Evolutionary conservation across 129 eudicot genomes (phyloP).

Genomic region (Saussurea involucrata): DNA sequence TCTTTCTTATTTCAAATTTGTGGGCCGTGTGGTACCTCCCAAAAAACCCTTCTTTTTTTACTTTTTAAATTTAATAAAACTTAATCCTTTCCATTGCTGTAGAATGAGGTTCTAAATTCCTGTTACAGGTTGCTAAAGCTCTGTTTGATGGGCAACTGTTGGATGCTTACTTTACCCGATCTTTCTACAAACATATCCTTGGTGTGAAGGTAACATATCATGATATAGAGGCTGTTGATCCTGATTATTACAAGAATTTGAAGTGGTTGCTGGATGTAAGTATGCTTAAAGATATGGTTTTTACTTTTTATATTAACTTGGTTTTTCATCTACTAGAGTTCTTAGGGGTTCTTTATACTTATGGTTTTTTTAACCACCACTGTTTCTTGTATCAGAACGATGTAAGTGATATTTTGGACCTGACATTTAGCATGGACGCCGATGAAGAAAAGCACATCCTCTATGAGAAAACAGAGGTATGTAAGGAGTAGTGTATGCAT

Average conservation of each 20-base stretch:
- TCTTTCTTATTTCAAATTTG: constrained; percentile 94
- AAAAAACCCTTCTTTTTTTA: not conserved
- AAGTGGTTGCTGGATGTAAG: constrained; percentile 98
- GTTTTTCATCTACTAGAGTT: not conserved
- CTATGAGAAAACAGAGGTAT: constrained; percentile 94
- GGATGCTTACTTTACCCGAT: constrained; percentile 95
- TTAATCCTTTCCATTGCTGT: not conserved
- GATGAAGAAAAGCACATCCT: constrained; percentile 98
- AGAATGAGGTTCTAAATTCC: not conserved
- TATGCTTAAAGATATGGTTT: not conserved
- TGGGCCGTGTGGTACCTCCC: constrained; percentile 94
- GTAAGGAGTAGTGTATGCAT: not conserved
- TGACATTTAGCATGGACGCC: constrained; percentile 99
- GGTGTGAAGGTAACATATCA: constrained; percentile 98
- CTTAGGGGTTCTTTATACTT: not conserved
- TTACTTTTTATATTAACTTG: not conserved
- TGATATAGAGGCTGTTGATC: constrained; percentile 99
- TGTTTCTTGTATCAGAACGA: constrained; percentile 64
- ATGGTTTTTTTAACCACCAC: not conserved
- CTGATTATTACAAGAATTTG: constrained; percentile 93
- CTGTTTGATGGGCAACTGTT: constrained; percentile 89
- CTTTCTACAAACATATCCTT: constrained; percentile 96
- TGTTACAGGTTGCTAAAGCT: constrained; percentile 89
- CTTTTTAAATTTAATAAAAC: not conserved
- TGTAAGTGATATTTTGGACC: constrained; percentile 84